These are phyloP conservation scores for Purpureocillium lavendulum DNA, from an alignment of 2,329 filamentous ascomycete species.

Conservation along the genomic window DNA sequence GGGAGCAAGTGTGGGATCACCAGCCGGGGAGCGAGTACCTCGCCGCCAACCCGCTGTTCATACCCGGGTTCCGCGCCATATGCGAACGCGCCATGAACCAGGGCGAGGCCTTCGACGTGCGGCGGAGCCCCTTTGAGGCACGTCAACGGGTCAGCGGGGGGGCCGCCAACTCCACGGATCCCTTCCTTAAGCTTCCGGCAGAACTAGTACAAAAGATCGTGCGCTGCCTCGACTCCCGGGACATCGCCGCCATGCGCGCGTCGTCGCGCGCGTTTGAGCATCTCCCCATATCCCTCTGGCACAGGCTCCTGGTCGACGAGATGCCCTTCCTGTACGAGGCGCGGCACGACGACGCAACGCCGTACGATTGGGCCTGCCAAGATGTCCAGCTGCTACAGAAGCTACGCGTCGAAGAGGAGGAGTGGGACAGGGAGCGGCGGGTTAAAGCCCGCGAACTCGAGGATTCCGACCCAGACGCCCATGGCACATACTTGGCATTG, in stretches of 20 bases:
- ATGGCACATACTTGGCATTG: conserved; percentile 1
- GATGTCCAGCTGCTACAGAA: background rate
- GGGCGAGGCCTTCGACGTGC: conserved; percentile 1
- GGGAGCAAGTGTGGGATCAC: conserved; percentile 1
- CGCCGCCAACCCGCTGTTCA: conserved; percentile 7
- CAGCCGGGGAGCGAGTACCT: conserved; percentile 6
- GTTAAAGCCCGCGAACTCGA: too few species aligned
- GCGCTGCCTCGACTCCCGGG: conserved; percentile 2
- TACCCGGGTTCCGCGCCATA: conserved; percentile 3
- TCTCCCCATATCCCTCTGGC: conserved; percentile 4
- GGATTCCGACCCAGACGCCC: background rate
- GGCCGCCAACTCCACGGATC: too few species aligned
- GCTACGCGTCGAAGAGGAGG: background rate
- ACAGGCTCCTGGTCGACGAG: conserved; percentile 1
- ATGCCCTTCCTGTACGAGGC: conserved; percentile 6
- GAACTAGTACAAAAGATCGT: conserved; percentile 5
- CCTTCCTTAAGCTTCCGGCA: background rate
- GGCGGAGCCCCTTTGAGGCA: conserved; percentile 2
- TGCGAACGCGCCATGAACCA: conserved; percentile 1
- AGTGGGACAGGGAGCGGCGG: too few species aligned
- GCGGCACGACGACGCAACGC: conserved; percentile 2
- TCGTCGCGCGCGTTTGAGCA: conserved; percentile 4
- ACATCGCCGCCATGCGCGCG: conserved; percentile 3
- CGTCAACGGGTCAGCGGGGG: background rate
- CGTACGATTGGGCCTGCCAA: conserved; percentile 3